These are phyloP conservation scores for Sinapis alba DNA, from an alignment of 441 rosid species.

Conservation along the genomic window DNA sequence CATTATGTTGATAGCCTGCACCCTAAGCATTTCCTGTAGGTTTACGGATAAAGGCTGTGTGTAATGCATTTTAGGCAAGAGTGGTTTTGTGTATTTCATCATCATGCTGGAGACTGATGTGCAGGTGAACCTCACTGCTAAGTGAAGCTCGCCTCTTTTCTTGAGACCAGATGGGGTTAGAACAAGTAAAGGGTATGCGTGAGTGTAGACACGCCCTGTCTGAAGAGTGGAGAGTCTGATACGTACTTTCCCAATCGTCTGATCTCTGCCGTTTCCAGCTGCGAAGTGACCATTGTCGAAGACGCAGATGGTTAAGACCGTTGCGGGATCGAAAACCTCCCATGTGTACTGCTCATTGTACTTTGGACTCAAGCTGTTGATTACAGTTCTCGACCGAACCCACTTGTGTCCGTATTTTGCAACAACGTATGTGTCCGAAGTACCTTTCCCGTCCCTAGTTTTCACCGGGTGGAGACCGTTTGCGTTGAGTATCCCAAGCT, in stretches of 20 bases:
- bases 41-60: slow-evolving; percentile 57
- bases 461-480: slow-evolving; percentile 79
- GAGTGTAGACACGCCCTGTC: slow-evolving; percentile 80
- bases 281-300: slow-evolving; percentile 72
- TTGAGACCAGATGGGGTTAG: slow-evolving; percentile 86
- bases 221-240: slow-evolving; percentile 86
- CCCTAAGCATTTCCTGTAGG: slow-evolving; percentile 66
- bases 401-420: slow-evolving; percentile 95
- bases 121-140: slow-evolving; percentile 85
- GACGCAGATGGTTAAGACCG: slow-evolving; percentile 84
- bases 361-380: slow-evolving; percentile 75
- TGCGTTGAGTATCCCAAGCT: slow-evolving; percentile 85
- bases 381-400: slow-evolving; percentile 83
- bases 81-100: slow-evolving; percentile 67
- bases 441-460: slow-evolving; percentile 74
- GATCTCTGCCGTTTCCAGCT: slow-evolving; percentile 47
- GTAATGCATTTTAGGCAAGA: slow-evolving; percentile 95
- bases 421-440: slow-evolving; percentile 88
- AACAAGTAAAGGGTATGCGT: slow-evolving; percentile 78
- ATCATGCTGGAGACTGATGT: slow-evolving; percentile 63
- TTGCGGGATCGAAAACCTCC: slow-evolving; percentile 94
- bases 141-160: slow-evolving; percentile 89
- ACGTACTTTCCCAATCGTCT: slow-evolving; percentile 75
- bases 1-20: slow-evolving; percentile 64
- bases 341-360: slow-evolving; percentile 96